Conservation (phyloP, 768 basidiomycete species). For the Trametes meyenii region DNA sequence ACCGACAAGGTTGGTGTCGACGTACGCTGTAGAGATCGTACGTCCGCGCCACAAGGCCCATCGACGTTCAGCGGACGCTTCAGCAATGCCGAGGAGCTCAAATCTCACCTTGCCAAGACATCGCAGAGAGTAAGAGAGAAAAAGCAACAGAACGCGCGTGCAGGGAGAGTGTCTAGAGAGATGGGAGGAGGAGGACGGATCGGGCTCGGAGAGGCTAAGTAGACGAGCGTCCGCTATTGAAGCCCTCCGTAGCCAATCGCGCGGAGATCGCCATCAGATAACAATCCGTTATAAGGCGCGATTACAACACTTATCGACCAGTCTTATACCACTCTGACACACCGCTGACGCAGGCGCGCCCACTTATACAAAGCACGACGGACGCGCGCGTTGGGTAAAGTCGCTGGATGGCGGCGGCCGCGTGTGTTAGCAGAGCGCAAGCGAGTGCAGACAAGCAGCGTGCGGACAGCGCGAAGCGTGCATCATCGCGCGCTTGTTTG, state of each 20-base stretch:
- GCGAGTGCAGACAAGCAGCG: background rate
- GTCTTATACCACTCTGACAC: background rate
- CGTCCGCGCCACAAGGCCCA: background rate
- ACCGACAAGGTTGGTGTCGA: slow-evolving; percentile 79
- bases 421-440: background rate
- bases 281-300: slow-evolving; percentile 4
- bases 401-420: background rate
- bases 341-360: background rate
- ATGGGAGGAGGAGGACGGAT: slow-evolving; percentile 17
- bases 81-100: background rate
- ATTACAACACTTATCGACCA: background rate
- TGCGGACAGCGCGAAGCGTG: background rate
- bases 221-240: background rate
- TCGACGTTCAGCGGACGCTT: background rate
- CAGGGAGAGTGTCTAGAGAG: slow-evolving; percentile 15
- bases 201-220: slow-evolving; percentile 9
- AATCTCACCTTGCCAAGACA: slow-evolving; percentile 73
- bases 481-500: background rate
- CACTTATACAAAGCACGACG: background rate
- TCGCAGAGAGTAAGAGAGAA: slow-evolving; percentile 32
- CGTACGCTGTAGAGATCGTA: slow-evolving; percentile 58
- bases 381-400: background rate
- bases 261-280: slow-evolving; percentile 32
- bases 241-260: slow-evolving; percentile 16
- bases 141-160: slow-evolving; percentile 10